A percentile compares a stretch with the other conserved stretches of the same genome.
phyloP scores from a whole-genome alignment of 169 alveolate genomes.

The Sarcocystis neurona region DNA sequence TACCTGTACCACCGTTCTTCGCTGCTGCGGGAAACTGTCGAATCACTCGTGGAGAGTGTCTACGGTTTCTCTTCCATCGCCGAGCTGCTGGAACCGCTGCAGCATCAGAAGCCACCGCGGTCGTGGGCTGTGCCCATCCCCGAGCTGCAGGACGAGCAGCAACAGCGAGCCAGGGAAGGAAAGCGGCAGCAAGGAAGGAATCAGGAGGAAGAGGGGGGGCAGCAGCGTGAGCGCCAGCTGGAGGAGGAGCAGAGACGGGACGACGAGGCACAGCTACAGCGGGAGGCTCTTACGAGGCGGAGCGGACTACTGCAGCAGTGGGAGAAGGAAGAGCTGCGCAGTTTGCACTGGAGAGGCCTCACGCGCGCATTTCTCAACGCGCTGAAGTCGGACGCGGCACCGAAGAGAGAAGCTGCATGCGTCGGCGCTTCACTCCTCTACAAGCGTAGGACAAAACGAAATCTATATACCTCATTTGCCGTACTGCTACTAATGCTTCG shows the following conservation, averaged over 20 bases:
- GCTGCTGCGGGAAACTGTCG: constrained; percentile 1
- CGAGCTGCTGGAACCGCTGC: constrained; percentile 12
- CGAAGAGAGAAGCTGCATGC: constrained; percentile 19
- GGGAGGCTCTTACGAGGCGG: too few species aligned
- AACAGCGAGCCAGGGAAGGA: background rate
- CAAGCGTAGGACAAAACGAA: constrained; percentile 35
- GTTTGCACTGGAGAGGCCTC: background rate
- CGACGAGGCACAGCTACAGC: background rate
- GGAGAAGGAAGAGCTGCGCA: background rate
- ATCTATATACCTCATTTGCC: too few species aligned
- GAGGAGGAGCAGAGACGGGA: background rate
- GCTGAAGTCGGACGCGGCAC: background rate
- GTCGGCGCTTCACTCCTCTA: constrained; percentile 40
- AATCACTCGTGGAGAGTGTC: constrained; percentile 15
- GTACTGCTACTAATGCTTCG: too few species aligned
- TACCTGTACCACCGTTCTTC: background rate
- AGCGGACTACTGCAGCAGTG: too few species aligned
- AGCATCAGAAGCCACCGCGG: background rate
- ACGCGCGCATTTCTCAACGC: constrained; percentile 12
- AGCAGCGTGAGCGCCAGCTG: too few species aligned
- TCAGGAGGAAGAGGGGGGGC: background rate
- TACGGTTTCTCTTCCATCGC: constrained; percentile 61
- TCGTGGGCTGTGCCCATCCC: background rate
- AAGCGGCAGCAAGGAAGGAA: background rate
- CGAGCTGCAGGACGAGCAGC: background rate